Evolutionary conservation across 2,329 filamentous ascomycete species (phyloP).

Genomic region (Trichoderma sp.): DNA sequence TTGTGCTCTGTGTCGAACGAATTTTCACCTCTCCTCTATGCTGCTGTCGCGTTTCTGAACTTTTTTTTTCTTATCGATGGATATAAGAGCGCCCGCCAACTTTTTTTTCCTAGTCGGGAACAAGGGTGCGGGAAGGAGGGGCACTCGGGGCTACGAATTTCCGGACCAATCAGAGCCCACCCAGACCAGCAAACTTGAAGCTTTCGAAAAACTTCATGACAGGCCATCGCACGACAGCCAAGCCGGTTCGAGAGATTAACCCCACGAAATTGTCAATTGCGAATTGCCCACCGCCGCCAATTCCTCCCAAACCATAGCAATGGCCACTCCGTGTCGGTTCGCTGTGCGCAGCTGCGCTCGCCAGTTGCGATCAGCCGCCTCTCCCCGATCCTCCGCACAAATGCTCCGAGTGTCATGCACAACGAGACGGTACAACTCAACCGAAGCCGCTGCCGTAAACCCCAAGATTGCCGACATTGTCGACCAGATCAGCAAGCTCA

Average conservation of each 20-base stretch:
- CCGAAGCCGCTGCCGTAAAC: constrained; percentile 68
- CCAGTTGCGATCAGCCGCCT: constrained; percentile 55
- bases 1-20: constrained; percentile 36
- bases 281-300: constrained; percentile 23
- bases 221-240: constrained; percentile 21
- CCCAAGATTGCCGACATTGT: constrained; percentile 95
- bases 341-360: constrained; percentile 66
- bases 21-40: constrained; percentile 27
- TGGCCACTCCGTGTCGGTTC: constrained; percentile 65
- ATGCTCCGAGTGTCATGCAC: constrained; percentile 46
- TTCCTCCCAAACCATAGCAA: constrained; percentile 42
- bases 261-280: constrained; percentile 28
- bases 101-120: constrained; percentile 37
- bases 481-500: constrained; percentile 98
- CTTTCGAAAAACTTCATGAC: constrained; percentile 48
- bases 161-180: constrained; percentile 40
- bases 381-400: constrained; percentile 52
- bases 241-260: background rate
- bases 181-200: constrained; percentile 29
- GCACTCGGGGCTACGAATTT: constrained; percentile 36
- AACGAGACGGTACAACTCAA: constrained; percentile 83
- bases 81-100: constrained; percentile 15
- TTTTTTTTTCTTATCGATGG: constrained; percentile 29
- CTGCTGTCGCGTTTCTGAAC: constrained; percentile 13
- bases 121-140: constrained; percentile 32